Conservation (phyloP, 139 green algal genomes). For the Micromonas pusilla region DNA sequence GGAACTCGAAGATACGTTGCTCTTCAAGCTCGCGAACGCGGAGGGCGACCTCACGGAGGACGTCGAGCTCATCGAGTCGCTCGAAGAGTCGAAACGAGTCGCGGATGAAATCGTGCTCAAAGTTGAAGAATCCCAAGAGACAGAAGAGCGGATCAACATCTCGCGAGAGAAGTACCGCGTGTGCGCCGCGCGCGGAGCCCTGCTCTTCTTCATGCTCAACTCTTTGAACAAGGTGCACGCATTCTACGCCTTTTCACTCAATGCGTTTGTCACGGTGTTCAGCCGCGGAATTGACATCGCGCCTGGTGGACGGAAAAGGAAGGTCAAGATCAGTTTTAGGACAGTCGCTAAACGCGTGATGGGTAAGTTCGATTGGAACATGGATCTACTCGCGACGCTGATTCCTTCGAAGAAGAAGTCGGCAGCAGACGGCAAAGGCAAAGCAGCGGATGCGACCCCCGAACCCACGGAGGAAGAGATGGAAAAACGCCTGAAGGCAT, state of each 20-base stretch:
- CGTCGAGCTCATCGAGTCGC: slow-evolving; percentile 74
- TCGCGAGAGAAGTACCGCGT: slow-evolving; percentile 69
- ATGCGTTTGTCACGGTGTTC: slow-evolving; percentile 72
- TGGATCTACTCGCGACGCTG: slow-evolving; percentile 24
- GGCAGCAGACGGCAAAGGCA: slow-evolving; percentile 42
- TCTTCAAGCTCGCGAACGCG: slow-evolving; percentile 73
- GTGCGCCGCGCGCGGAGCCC: slow-evolving; percentile 57
- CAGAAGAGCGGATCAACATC: slow-evolving; percentile 66
- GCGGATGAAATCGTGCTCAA: slow-evolving; percentile 71
- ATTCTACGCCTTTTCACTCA: slow-evolving; percentile 78
- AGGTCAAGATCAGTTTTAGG: slow-evolving; percentile 28
- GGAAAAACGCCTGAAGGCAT: slow-evolving; percentile 49
- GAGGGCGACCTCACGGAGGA: slow-evolving; percentile 88
- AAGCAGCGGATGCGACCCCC: slow-evolving; percentile 37
- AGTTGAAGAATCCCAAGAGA: slow-evolving; percentile 59
- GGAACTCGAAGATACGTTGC: slow-evolving; percentile 69
- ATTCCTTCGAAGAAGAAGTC: slow-evolving; percentile 4
- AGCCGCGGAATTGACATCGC: slow-evolving; percentile 64
- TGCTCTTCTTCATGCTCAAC: slow-evolving; percentile 85
- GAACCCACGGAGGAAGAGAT: slow-evolving; percentile 61
- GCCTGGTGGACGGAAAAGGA: slow-evolving; percentile 39
- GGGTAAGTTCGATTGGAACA: slow-evolving; percentile 40
- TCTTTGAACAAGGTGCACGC: slow-evolving; percentile 80
- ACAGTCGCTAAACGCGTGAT: slow-evolving; percentile 25
- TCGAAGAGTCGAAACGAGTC: slow-evolving; percentile 76